These are phyloP conservation scores for Podospora anserina DNA, from an alignment of 495 filamentous ascomycete species.

Conservation along the genomic window DNA sequence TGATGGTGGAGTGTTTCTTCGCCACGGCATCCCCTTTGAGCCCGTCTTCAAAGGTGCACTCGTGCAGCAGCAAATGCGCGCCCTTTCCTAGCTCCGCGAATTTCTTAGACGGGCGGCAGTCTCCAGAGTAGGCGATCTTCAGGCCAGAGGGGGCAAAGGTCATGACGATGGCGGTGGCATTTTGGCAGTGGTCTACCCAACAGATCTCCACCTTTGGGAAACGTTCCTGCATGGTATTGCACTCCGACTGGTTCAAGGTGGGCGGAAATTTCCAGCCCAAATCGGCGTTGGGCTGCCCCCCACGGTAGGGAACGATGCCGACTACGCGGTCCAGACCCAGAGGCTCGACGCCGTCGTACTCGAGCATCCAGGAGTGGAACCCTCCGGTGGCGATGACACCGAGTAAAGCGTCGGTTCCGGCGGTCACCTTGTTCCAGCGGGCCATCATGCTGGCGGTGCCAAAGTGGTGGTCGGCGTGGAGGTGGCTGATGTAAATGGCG, in stretches of 20 bases:
- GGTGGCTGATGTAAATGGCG: constrained; percentile 88
- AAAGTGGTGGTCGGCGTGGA: constrained; percentile 95
- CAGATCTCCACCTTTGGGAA: constrained; percentile 56
- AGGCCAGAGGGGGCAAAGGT: constrained; percentile 71
- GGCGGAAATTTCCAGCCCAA: background rate
- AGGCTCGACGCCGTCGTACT: constrained; percentile 75
- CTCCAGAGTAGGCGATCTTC: constrained; percentile 88
- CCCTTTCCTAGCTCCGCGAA: constrained; percentile 70
- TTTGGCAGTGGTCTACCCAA: constrained; percentile 70
- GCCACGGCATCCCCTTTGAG: constrained; percentile 70
- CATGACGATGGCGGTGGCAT: constrained; percentile 70
- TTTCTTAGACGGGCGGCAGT: constrained; percentile 70
- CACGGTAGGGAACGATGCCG: constrained; percentile 8
- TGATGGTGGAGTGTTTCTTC: constrained; percentile 85
- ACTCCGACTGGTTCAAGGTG: constrained; percentile 6
- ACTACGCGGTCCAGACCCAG: constrained; percentile 55
- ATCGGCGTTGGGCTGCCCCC: background rate
- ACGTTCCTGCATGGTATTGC: constrained; percentile 28
- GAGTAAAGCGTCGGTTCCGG: constrained; percentile 10
- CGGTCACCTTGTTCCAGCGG: constrained; percentile 55
- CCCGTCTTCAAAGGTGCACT: constrained; percentile 92
- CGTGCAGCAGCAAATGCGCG: constrained; percentile 83
- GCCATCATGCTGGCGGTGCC: constrained; percentile 76
- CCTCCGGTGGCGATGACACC: constrained; percentile 31
- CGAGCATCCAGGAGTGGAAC: constrained; percentile 70